Evolutionary conservation across 2,329 filamentous ascomycete genomes (phyloP).

Genomic region (Metarhizium sp.): DNA sequence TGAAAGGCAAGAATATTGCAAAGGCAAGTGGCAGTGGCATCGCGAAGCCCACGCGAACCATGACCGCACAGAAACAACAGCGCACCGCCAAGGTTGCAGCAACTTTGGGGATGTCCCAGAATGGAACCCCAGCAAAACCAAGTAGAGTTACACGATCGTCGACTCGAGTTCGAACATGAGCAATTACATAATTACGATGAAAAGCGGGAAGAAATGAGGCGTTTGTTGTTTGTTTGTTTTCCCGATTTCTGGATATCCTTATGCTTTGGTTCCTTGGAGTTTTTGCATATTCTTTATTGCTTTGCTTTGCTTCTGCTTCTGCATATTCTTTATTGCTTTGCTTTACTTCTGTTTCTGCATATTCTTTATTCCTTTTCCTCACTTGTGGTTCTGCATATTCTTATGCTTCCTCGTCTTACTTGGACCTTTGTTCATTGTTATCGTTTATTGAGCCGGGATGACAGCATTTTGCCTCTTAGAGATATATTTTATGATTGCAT

Average conservation of each 20-base stretch:
- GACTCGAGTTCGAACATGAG: slow-evolving; percentile 3
- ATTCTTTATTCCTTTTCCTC: not conserved
- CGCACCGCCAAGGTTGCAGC: slow-evolving; percentile 19
- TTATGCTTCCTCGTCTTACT: not conserved
- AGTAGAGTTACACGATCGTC: slow-evolving; percentile 21
- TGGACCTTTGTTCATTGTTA: not conserved
- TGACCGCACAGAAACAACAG: slow-evolving; percentile 16
- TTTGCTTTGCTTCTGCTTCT: not conserved
- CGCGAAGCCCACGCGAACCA: slow-evolving; percentile 17
- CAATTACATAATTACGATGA: not conserved
- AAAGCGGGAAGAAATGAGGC: not conserved
- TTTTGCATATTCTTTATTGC: not conserved
- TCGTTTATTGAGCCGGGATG: not conserved
- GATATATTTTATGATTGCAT: not conserved
- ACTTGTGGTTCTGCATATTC: not conserved
- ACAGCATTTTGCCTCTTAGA: not conserved
- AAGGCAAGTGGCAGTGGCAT: slow-evolving; percentile 18
- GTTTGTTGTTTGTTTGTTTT: not conserved
- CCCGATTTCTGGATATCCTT: too few relatives aligned
- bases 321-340: not conserved
- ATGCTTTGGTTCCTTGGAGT: too few relatives aligned
- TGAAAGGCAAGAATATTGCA: slow-evolving; percentile 12
- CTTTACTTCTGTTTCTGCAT: too few relatives aligned
- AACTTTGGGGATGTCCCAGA: slow-evolving; percentile 22
- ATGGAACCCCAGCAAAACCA: slow-evolving; percentile 25